These are phyloP conservation scores for Allium fistulosum DNA, from an alignment of 106 monocot species.

Conservation along the genomic window DNA sequence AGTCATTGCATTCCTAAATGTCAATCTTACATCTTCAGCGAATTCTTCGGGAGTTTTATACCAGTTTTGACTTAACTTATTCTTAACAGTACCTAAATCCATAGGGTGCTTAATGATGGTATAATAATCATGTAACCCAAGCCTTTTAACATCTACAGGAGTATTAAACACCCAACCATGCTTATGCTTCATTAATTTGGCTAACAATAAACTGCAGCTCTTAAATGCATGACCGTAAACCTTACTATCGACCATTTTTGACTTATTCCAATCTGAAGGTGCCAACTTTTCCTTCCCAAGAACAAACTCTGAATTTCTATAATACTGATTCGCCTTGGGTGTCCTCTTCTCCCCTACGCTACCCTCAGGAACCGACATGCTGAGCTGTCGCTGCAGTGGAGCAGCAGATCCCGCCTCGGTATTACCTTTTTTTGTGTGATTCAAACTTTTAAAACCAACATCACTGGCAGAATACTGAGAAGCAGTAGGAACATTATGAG, in stretches of 20 bases:
- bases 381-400: constrained; percentile 23
- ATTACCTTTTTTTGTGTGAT: constrained; percentile 9
- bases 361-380: constrained; percentile 28
- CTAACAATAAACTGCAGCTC: constrained; percentile 41
- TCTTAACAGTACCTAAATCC: constrained; percentile 76
- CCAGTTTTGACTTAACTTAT: constrained; percentile 39
- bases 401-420: neutral
- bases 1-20: constrained; percentile 80
- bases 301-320: constrained; percentile 55
- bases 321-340: constrained; percentile 60
- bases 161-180: constrained; percentile 81
- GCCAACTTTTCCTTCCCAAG: constrained; percentile 59
- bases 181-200: constrained; percentile 81
- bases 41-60: constrained; percentile 69
- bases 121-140: constrained; percentile 69
- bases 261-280: constrained; percentile 38
- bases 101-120: constrained; percentile 75
- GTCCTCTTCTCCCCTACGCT: constrained; percentile 45
- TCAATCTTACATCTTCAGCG: constrained; percentile 81
- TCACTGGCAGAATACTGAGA: constrained; percentile 28
- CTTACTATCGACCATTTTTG: constrained; percentile 19
- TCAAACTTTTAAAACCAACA: neutral
- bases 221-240: constrained; percentile 44
- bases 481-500: constrained; percentile 14
- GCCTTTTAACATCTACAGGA: constrained; percentile 70